Base-by-base conservation (phyloP, 495 filamentous ascomycete genomes). In the Aspergillus carlsbadensis region DNA sequence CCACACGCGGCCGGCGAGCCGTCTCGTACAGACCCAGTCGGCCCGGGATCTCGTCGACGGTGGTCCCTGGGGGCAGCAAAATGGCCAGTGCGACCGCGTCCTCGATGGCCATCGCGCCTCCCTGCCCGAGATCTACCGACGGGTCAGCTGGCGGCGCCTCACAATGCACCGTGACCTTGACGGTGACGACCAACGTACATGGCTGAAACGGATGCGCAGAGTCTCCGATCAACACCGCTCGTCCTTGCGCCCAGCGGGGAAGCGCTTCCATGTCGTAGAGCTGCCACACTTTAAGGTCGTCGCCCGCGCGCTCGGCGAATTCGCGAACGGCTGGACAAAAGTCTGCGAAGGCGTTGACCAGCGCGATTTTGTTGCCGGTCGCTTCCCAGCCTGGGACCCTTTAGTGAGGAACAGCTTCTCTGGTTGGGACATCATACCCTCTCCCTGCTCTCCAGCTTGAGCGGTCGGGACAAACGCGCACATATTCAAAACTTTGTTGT, bases 121-220 rank as follows among this genome's bases (percentile, higher is more conserved):
- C 81, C 59, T 86, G 81, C 0, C 79, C 81, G 60, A 80, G 75
- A 48, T 78, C 66, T 69, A 52, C 15, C 18, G 10, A 21, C 20
- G 3, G 26, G 26, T 29, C 26, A 29, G 26, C 26, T 29, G 26
- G 8, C 26, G 26, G 26, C 26, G 26, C 26, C 26, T 29, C 26
- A 3, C 3, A 29, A 3, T 29, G 26, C 26, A 29, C n/a, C n/a
- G n/a, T n/a, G n/a, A n/a, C n/a, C n/a, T n/a, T n/a, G n/a, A n/a
- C n/a, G n/a, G n/a, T n/a, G n/a, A n/a, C 4, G 26, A 8, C 3
- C 8, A 29, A 39, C 61, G 54, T 48, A 68, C 65, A 67, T 39
- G 82, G 81, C 34, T 77, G 67, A 54, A 86, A 85, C 7, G 82
- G 83, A 67, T 87, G 84, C 26, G 81, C 83, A 1, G 84, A 77